These are phyloP conservation scores for Piper longum DNA, from an alignment of 164 flowering plant genomes.

Conservation along the genomic window DNA sequence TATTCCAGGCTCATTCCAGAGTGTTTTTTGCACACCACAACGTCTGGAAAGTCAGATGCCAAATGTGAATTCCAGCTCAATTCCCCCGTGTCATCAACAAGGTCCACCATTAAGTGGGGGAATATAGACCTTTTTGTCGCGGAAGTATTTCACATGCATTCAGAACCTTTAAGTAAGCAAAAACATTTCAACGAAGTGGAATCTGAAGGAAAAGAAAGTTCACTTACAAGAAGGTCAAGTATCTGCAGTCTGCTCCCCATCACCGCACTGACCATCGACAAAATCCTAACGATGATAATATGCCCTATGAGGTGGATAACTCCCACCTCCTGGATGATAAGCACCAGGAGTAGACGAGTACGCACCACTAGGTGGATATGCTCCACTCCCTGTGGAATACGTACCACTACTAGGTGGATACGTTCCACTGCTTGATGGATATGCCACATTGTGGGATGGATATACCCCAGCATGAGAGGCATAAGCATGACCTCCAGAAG, in stretches of 20 bases:
- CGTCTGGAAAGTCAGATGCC: not conserved
- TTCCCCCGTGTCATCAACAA: not conserved
- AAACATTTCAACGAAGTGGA: not conserved
- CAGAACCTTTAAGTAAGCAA: not conserved
- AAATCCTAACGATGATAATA: not conserved
- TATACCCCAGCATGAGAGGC: not conserved
- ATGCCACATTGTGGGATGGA: slow-evolving; percentile 1
- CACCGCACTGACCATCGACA: not conserved
- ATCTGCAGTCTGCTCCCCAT: not conserved
- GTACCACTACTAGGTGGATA: slow-evolving; percentile 2
- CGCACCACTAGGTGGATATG: not conserved
- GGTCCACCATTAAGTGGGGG: not conserved
- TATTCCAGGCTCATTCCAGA: not conserved
- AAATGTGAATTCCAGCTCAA: not conserved
- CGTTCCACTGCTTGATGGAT: slow-evolving; percentile 1
- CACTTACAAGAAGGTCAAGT: not conserved
- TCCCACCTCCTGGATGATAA: not conserved
- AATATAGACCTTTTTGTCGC: not conserved
- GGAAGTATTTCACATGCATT: not conserved
- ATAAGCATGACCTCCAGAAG: not conserved
- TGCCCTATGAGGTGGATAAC: slow-evolving; percentile 1
- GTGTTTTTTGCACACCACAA: not conserved
- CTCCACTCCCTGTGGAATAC: not conserved
- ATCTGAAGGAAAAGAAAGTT: not conserved
- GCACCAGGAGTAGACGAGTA: slow-evolving; percentile 3